A percentile compares a stretch with the other conserved stretches of the same genome.
phyloP scores from a whole-genome alignment of 2,329 filamentous ascomycete species.

The Monosporascus sp. region DNA sequence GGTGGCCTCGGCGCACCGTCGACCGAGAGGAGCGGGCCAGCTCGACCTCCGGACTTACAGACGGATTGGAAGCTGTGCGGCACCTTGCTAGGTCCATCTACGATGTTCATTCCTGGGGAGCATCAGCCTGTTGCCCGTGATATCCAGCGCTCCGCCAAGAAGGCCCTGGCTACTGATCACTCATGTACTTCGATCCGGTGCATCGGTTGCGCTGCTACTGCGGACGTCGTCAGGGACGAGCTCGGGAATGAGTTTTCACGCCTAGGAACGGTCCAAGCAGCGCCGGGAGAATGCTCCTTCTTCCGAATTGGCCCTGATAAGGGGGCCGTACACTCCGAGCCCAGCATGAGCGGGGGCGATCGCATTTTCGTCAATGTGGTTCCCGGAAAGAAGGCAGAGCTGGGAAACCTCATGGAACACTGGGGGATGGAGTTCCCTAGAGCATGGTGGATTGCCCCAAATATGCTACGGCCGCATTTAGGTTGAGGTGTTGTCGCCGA shows the following conservation, averaged over 20 bases:
- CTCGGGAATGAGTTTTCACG: conserved; percentile 25
- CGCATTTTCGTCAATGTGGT: conserved; percentile 35
- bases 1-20: conserved; percentile 10
- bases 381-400: conserved; percentile 28
- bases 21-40: neutral
- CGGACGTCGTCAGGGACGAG: conserved; percentile 31
- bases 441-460: conserved; percentile 25
- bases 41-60: conserved; percentile 12
- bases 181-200: conserved; percentile 37
- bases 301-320: conserved; percentile 35
- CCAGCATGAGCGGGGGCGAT: conserved; percentile 24
- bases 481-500: too few relatives aligned
- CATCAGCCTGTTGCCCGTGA: conserved; percentile 27
- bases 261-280: conserved; percentile 15
- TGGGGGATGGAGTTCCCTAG: conserved; percentile 35
- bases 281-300: conserved; percentile 30
- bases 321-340: conserved; percentile 39
- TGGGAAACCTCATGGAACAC: conserved; percentile 23
- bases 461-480: neutral
- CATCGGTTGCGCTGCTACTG: conserved; percentile 35
- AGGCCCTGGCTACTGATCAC: conserved; percentile 26
- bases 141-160: conserved; percentile 25
- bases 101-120: conserved; percentile 34
- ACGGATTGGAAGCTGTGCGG: conserved; percentile 45
- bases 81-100: conserved; percentile 39